Percentiles rank a stretch among this genome's conserved stretches.
Evolutionary conservation across 2,329 filamentous ascomycete species (phyloP).

Genomic region (Xylaria sp.): DNA sequence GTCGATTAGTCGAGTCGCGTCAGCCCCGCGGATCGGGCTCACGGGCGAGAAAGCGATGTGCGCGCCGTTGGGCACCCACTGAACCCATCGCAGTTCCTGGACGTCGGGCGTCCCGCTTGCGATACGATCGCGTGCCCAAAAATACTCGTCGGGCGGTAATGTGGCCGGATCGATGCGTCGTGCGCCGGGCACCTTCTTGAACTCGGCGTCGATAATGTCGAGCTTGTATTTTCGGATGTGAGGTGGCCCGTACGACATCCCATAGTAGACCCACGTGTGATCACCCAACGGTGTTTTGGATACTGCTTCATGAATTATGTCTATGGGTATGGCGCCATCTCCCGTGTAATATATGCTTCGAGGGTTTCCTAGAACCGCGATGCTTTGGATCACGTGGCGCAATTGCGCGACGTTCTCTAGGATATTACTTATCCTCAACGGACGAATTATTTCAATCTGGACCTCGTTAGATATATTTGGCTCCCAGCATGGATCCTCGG

Average conservation of each 20-base stretch:
- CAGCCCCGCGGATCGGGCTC: conserved; percentile 54
- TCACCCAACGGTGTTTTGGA: conserved; percentile 48
- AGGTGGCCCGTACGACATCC: conserved; percentile 50
- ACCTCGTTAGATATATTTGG: conserved; percentile 1
- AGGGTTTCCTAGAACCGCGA: conserved; percentile 51
- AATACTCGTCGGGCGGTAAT: conserved; percentile 48
- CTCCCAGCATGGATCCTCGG: neutral
- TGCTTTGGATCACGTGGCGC: conserved; percentile 50
- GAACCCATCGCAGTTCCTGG: conserved; percentile 54
- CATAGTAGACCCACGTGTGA: conserved; percentile 52
- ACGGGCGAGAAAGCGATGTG: conserved; percentile 59
- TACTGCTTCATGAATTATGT: conserved; percentile 48
- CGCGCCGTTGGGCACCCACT: conserved; percentile 57
- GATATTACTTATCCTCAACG: conserved; percentile 53
- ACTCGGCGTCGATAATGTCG: conserved; percentile 49
- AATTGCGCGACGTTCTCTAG: conserved; percentile 54
- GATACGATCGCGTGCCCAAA: conserved; percentile 48
- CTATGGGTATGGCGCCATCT: conserved; percentile 48
- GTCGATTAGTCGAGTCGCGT: conserved; percentile 53
- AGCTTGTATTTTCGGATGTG: conserved; percentile 51
- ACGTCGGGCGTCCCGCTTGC: conserved; percentile 52
- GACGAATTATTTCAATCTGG: conserved; percentile 59
- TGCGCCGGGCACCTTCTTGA: conserved; percentile 48
- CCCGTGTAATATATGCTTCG: conserved; percentile 50
- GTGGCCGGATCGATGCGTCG: conserved; percentile 50